Base-by-base conservation (phyloP, 164 flowering plant species). In the Kingdonia uniflora region DNA sequence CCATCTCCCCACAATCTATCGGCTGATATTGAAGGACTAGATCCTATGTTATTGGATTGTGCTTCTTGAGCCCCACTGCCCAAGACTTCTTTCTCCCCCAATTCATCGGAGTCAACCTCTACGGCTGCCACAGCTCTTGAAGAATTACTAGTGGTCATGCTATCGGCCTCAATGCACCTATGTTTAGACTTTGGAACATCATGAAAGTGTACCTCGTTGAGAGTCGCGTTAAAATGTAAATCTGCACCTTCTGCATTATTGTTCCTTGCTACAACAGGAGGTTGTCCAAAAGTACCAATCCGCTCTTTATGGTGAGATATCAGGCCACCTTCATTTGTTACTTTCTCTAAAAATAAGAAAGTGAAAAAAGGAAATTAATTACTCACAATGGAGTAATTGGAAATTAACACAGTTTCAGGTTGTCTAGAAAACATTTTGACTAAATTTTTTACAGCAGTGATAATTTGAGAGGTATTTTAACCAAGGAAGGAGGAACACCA, bases 1-100 rank as follows among this genome's bases (percentile, higher is more conserved):
- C 92, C 92, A 76, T 84, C 87, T 54, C 78, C 92, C 19, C 86
- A 76, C 17, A 76, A 52, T 56, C 72, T 77, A 37, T 76, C 87
- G 60, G 66, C 42, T 44, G 57, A 17, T 19, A 60, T 52, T 2
- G 73, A 58, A 58, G 72, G 52, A 25, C 53, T 67, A 42, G 24
- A 48, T 49, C 66, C 88, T 72, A 63, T 76, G 24, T 65, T 62
- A 53, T 83, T 81, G 41, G 66, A 58, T 42, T 70, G 77, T 53
- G 71, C 49, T 22, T 66, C 53, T 52, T 60, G 75, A 16, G 56
- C 33, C 38, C 65, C 65, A 15, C 48, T 19, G 49, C 57, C 57
- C 1, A 58, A 33, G 11, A 42, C 49, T 12, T 58, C 69, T 44
- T 19, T 58, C 21, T 67, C 71, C 57, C 19, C 19, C 19, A 23